Conservation (phyloP, 495 filamentous ascomycete genomes). For the Trichoderma erinaceum region DNA sequence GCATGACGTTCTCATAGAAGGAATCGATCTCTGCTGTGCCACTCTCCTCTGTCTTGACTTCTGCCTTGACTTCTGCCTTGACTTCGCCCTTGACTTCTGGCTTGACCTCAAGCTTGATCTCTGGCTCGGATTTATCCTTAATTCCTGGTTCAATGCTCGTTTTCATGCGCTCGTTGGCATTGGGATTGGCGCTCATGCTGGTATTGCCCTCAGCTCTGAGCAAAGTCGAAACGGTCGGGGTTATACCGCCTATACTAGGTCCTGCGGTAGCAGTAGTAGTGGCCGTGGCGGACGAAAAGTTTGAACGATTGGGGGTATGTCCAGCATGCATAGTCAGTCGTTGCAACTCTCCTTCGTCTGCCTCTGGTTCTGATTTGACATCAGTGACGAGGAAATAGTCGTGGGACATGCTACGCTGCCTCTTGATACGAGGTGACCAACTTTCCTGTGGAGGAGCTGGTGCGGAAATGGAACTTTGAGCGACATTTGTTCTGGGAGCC, state of each 20-base stretch:
- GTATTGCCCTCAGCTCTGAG: not conserved
- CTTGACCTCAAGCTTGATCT: too few species aligned
- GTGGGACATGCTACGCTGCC: not conserved
- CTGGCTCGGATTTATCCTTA: too few species aligned
- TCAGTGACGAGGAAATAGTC: not conserved
- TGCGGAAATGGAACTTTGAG: constrained; percentile 39
- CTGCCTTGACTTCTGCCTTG: too few species aligned
- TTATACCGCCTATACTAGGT: not conserved
- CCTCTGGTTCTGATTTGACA: not conserved
- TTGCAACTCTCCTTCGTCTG: constrained; percentile 30
- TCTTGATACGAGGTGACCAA: not conserved
- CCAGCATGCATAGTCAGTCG: constrained; percentile 46
- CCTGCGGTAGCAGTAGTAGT: not conserved
- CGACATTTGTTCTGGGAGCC: constrained; percentile 33
- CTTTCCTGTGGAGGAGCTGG: constrained; percentile 17
- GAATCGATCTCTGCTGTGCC: too few species aligned
- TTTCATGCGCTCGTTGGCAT: too few species aligned
- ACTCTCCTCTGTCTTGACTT: too few species aligned
- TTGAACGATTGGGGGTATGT: constrained; percentile 44
- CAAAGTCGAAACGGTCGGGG: not conserved
- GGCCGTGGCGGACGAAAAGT: too few species aligned
- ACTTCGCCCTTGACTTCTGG: too few species aligned
- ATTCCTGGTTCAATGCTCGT: too few species aligned
- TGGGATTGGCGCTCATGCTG: too few species aligned
- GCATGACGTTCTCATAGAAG: too few species aligned